Conservation (phyloP, 202 grass and related monocot genomes). For the Schoenoplectus tabernaemontani region DNA sequence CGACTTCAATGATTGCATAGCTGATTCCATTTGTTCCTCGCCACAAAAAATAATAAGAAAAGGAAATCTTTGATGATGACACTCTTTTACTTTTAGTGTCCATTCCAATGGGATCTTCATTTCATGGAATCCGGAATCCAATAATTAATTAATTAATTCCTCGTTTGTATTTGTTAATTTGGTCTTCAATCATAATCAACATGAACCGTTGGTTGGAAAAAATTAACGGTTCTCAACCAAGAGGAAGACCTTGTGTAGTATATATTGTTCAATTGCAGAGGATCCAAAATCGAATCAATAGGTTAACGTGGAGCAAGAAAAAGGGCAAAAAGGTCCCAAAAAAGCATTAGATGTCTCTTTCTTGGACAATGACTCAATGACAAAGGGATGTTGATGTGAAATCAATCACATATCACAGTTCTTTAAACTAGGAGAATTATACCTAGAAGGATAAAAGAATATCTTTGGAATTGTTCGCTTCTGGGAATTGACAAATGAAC, state of each 20-base stretch:
- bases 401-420: not conserved
- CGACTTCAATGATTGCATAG: not conserved
- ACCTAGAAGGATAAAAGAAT: not conserved
- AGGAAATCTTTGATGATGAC: not conserved
- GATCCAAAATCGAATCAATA: not conserved
- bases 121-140: not conserved
- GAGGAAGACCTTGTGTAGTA: not conserved
- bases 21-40: not conserved
- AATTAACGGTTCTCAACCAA: not conserved
- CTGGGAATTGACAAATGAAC: not conserved
- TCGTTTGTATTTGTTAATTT: too few relatives aligned
- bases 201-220: not conserved
- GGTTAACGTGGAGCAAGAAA: not conserved
- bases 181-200: too few relatives aligned
- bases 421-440: not conserved
- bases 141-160: not conserved
- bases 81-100: not conserved
- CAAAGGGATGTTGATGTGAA: not conserved
- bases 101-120: not conserved
- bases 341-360: not conserved
- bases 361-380: not conserved
- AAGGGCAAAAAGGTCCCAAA: not conserved
- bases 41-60: not conserved
- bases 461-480: not conserved
- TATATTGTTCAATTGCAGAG: not conserved